phyloP scores from a whole-genome alignment of 2,329 filamentous ascomycete species.

The Microsporum audouinii region DNA sequence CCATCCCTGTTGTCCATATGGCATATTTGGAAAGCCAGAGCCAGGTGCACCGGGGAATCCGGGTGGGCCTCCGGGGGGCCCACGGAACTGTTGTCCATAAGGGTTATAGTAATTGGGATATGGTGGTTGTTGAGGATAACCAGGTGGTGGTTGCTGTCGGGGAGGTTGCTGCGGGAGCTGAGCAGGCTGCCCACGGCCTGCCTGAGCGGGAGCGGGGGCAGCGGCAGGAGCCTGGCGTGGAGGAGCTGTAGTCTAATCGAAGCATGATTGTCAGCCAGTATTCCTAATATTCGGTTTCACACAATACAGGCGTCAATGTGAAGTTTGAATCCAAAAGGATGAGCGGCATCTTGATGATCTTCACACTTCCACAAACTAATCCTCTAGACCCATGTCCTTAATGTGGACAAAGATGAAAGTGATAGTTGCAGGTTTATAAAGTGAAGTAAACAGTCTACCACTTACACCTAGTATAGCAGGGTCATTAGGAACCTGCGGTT shows the following conservation, averaged over 20 bases:
- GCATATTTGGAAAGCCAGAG: conserved; percentile 61
- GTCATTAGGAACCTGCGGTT: conserved; percentile 76
- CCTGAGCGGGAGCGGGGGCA: conserved; percentile 32
- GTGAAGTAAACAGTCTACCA: conserved; percentile 24
- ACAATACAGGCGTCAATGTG: neutral
- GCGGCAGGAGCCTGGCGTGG: conserved; percentile 20
- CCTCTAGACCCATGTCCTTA: conserved; percentile 86
- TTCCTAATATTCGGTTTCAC: neutral
- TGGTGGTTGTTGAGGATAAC: conserved; percentile 31
- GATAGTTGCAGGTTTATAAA: neutral
- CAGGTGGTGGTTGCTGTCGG: conserved; percentile 20
- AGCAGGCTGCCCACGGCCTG: conserved; percentile 33
- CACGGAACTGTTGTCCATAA: conserved; percentile 37
- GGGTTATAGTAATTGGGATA: conserved; percentile 36
- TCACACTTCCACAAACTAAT: conserved; percentile 80
- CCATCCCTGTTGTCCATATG: conserved; percentile 67
- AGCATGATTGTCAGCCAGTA: neutral
- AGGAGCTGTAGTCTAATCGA: neutral
- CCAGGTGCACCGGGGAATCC: conserved; percentile 33
- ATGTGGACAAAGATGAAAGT: conserved; percentile 9
- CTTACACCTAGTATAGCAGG: conserved; percentile 95
- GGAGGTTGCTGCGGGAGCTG: conserved; percentile 31
- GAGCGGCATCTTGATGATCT: conserved; percentile 29
- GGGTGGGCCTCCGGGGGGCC: conserved; percentile 23
- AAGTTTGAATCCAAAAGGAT: neutral